These are phyloP conservation scores for Exutisphaerella laricina DNA, from an alignment of 2,329 filamentous ascomycete species.

Conservation along the genomic window DNA sequence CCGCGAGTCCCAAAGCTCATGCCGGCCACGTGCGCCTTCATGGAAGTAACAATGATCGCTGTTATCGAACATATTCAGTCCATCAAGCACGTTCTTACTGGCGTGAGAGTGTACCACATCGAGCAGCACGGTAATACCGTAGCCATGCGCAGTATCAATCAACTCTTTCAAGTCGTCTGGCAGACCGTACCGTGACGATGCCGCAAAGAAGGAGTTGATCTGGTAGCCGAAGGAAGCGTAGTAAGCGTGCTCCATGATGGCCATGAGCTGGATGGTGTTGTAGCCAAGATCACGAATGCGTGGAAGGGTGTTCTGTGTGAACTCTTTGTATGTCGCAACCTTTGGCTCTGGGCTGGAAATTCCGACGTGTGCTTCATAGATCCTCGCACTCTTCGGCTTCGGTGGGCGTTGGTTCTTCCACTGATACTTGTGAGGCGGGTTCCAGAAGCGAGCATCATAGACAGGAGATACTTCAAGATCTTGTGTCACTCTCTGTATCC, in stretches of 20 bases:
- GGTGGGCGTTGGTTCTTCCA: constrained; percentile 79
- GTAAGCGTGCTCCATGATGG: constrained; percentile 98
- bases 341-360: constrained; percentile 87
- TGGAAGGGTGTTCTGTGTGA: constrained; percentile 85
- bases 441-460: constrained; percentile 97
- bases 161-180: constrained; percentile 96
- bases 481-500: constrained; percentile 97
- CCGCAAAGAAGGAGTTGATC: constrained; percentile 97
- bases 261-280: constrained; percentile 98
- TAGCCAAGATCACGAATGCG: constrained; percentile 87
- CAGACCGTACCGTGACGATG: constrained; percentile 87
- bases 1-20: constrained; percentile 93
- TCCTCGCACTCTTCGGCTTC: constrained; percentile 78
- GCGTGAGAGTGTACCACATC: constrained; percentile 98
- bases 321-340: constrained; percentile 95
- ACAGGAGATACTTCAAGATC: constrained; percentile 82
- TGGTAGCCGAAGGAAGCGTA: constrained; percentile 99
- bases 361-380: constrained; percentile 98
- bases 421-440: constrained; percentile 78
- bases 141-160: constrained; percentile 84
- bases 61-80: constrained; percentile 92
- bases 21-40: constrained; percentile 71
- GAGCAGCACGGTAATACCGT: constrained; percentile 85
- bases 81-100: constrained; percentile 94
- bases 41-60: constrained; percentile 97